Percentiles rank a stretch among this genome's conserved stretches.
Conservation (phyloP, 805 yeast genomes). For the Candida qinlingensis region DNA sequence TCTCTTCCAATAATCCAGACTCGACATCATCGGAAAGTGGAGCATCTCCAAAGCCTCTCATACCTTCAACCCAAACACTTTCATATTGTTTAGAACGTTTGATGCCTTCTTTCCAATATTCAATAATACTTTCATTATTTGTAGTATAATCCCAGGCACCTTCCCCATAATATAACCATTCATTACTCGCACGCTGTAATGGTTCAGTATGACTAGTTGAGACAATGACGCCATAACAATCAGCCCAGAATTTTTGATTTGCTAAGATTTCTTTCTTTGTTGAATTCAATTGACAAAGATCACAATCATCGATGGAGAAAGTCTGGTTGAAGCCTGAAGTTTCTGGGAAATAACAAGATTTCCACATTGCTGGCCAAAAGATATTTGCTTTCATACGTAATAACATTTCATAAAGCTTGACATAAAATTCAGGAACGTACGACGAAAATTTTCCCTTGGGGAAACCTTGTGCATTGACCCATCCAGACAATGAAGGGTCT, state of each 20-base stretch:
- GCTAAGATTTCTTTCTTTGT: background rate
- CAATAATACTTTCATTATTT: constrained; percentile 9
- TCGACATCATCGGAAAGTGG: constrained; percentile 10
- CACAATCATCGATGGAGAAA: background rate
- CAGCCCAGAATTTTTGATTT: constrained; percentile 2
- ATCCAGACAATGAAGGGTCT: constrained; percentile 11
- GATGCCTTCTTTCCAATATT: constrained; percentile 11
- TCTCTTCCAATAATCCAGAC: constrained; percentile 6
- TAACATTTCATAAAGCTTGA: constrained; percentile 8
- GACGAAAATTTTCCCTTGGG: constrained; percentile 9
- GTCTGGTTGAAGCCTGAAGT: constrained; percentile 5
- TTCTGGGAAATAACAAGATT: constrained; percentile 10
- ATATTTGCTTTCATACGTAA: constrained; percentile 10
- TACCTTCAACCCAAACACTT: constrained; percentile 12
- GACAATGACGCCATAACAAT: constrained; percentile 12
- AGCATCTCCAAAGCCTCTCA: constrained; percentile 12
- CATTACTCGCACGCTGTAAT: constrained; percentile 11
- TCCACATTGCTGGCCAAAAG: constrained; percentile 14
- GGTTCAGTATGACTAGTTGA: constrained; percentile 13
- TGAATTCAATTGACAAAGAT: background rate
- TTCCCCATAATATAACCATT: constrained; percentile 9
- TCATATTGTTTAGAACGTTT: constrained; percentile 7
- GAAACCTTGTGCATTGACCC: constrained; percentile 6
- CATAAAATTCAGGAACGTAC: constrained; percentile 10
- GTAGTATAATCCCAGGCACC: constrained; percentile 14